Evolutionary conservation across 495 filamentous ascomycete genomes (phyloP).

Genomic region (Aspergillus baeticus): DNA sequence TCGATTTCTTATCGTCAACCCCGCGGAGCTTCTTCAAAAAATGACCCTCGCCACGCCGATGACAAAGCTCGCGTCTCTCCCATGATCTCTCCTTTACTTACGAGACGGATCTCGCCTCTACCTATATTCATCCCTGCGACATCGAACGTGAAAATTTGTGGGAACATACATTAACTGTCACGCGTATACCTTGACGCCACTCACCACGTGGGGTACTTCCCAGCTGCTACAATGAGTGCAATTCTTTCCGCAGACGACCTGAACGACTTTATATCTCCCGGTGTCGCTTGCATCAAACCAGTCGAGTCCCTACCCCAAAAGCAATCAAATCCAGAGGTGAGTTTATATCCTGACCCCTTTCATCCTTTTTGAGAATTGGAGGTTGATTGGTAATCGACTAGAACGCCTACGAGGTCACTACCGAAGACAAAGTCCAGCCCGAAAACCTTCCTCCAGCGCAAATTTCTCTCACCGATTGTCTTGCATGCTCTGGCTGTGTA

Average conservation of each 20-base stretch:
- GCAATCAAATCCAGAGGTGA: constrained; percentile 33
- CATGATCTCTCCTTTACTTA: background rate
- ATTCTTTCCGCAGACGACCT: constrained; percentile 95
- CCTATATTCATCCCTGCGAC: too few relatives aligned
- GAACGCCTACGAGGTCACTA: constrained; percentile 83
- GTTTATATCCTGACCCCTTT: constrained; percentile 14
- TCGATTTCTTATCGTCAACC: background rate
- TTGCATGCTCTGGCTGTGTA: constrained; percentile 96
- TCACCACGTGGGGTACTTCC: background rate
- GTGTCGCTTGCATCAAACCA: constrained; percentile 97
- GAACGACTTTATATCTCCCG: constrained; percentile 98
- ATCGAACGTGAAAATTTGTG: background rate
- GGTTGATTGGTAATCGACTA: constrained; percentile 33
- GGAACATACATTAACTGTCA: background rate
- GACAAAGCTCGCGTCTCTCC: background rate
- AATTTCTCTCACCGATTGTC: constrained; percentile 95
- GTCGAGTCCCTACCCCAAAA: constrained; percentile 80
- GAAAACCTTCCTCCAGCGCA: constrained; percentile 66
- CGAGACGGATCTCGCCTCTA: background rate
- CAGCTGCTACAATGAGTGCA: constrained; percentile 71
- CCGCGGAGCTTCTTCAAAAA: constrained; percentile 8
- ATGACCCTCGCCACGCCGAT: constrained; percentile 8
- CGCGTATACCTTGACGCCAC: background rate
- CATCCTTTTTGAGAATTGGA: constrained; percentile 7
- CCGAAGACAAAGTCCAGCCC: constrained; percentile 73